Evolutionary conservation across 1,284 basidiomycete genomes (phyloP).

Genomic region (Bjerkandera adusta): DNA sequence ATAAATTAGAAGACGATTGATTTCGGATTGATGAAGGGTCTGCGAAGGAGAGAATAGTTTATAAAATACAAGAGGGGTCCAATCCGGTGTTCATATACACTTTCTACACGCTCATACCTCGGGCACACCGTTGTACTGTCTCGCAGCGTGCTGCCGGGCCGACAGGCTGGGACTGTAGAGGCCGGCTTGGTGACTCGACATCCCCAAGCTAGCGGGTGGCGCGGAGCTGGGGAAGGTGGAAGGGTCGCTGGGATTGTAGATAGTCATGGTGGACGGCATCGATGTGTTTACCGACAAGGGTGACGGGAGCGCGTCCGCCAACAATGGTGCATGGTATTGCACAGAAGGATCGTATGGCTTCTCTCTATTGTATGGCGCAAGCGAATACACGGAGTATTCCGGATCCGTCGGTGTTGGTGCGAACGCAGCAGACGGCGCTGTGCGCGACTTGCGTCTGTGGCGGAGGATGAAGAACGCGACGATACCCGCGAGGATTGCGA

Average conservation of each 20-base stretch:
- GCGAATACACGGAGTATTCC: neutral
- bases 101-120: constrained; percentile 10
- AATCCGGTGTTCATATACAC: too few species aligned
- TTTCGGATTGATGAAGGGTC: too few species aligned
- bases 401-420: too few species aligned
- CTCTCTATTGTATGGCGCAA: neutral
- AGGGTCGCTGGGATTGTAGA: constrained; percentile 13
- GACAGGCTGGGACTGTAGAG: neutral
- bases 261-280: neutral
- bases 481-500: neutral
- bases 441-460: constrained; percentile 1
- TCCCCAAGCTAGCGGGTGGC: neutral
- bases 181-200: constrained; percentile 1
- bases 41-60: too few species aligned
- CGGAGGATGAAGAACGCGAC: neutral
- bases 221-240: constrained; percentile 8
- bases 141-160: neutral
- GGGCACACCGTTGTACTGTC: constrained; percentile 11
- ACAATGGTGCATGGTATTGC: neutral
- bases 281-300: neutral
- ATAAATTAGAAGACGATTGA: too few species aligned
- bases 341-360: neutral
- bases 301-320: neutral
- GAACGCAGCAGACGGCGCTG: constrained; percentile 3
- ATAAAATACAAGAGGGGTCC: too few species aligned